These are phyloP conservation scores for Dysphania ambrosioides DNA, from an alignment of 148 eudicot species.

Conservation along the genomic window DNA sequence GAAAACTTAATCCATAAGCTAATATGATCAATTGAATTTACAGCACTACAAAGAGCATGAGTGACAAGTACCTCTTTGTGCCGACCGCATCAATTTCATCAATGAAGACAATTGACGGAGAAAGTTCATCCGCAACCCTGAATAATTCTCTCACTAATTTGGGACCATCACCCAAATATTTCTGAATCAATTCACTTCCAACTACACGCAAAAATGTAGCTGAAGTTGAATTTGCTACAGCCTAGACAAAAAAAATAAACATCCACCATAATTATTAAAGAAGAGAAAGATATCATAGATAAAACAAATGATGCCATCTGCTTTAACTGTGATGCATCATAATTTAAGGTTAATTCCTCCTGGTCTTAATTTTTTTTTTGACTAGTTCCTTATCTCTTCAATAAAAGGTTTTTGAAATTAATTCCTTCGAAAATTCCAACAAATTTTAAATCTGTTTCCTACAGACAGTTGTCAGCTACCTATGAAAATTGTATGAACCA, in stretches of 20 bases:
- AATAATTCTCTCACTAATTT: slow-evolving; percentile 92
- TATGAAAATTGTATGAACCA: neutral
- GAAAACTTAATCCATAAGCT: no score
- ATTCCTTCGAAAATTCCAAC: neutral
- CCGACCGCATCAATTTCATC: slow-evolving; percentile 99
- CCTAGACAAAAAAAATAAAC: no score
- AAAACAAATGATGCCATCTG: neutral
- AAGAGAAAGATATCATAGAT: neutral
- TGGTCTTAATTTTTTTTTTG: no score
- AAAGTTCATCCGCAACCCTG: slow-evolving; percentile 96
- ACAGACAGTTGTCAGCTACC: neutral
- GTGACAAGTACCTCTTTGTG: slow-evolving; percentile 96
- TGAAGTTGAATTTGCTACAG: slow-evolving; percentile 95
- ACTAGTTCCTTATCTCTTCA: neutral
- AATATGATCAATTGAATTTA: slow-evolving; percentile 98
- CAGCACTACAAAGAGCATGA: slow-evolving; percentile 94
- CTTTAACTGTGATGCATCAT: neutral
- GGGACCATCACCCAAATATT: slow-evolving; percentile 96
- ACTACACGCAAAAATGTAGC: slow-evolving; percentile 96
- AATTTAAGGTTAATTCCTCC: no score
- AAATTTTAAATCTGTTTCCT: no score
- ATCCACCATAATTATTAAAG: neutral
- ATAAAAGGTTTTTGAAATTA: neutral
- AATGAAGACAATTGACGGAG: slow-evolving; percentile 94
- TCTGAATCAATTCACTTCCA: slow-evolving; percentile 95